Evolutionary conservation across 176 grass and related monocot genomes (phyloP), one percentile per base, ranked within the genome.

Genomic region (Guadua angustifolia): DNA sequence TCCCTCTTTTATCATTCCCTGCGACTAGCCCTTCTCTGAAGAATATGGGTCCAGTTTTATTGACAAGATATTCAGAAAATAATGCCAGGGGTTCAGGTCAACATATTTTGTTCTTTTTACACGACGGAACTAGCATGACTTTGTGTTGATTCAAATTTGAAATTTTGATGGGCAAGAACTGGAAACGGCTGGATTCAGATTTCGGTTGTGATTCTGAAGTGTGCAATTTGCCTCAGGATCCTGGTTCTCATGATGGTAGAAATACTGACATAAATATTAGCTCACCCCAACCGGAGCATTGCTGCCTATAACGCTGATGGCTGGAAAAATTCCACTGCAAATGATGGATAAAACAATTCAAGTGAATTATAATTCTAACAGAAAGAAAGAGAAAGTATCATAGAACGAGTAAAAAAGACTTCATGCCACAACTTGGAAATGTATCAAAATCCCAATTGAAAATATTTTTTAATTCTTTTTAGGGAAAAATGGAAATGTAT

Each of bases 241-340:
- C 19, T 46, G 1, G 9, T 57, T 4, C 13, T 59, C 51, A 10
- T 18, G 13, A 47, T 47, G 9, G 62, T 58, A 87, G 39, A 76
- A 59, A 70, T 62, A 60, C 15, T 26, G 7, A 72, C 45, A 53
- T 16, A 73, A 73, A 45, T 64, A 68, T 60, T 19, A 45, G 83
- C 92, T 94, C 65, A 94, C 89, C 89, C 92, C 86, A 71, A 87
- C 73, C 2, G 79, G 22, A 52, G 78, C 72, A 58, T 43, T 71
- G 29, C 40, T 1, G 14, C 61, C 40, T 45, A 91, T 89, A 18
- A 87, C 43, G 17, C 46, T 73, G 24, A 94, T 70, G 3, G 89
- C 84, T 70, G 88, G 89, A 24, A 87, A 89, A 51, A 94, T 58
- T 69, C 92, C 89, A 6, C 92, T 94, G 89, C 68, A 74, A 60